Base-by-base conservation (phyloP, 495 filamentous ascomycete species). In the Xylaria bambusicola region DNA sequence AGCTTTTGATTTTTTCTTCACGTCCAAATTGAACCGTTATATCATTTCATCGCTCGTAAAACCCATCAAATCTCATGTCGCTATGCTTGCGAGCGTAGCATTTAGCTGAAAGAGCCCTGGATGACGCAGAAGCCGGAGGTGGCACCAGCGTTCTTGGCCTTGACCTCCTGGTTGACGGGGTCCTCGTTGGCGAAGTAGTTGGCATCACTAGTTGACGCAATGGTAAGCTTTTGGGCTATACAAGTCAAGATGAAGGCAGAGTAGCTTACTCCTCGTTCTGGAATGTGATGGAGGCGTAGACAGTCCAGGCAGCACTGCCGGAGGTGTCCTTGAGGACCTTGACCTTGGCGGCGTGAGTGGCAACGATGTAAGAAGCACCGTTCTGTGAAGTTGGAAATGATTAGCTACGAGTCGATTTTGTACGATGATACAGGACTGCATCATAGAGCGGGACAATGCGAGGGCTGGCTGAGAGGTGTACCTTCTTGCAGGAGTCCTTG, bases 301-400 rank as follows among this genome's bases (percentile, higher is more conserved):
- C 53, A 27, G 53, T 56, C 40, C 40, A 45, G 18, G 27, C 18
- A 47, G 41, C 20, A 23, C 53, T 29, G 18, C 20, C 13, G 17
- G 53, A 33, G 15, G 53, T 56, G 41, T 56, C 53, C 53, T 56
- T 46, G 18, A 56, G 40, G 13, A 56, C 53, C 53, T 56, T 56
- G 6, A 56, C 29, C 53, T 56, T 56, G 0, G 53, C 27, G 20
- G 40, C 53, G 27, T 56, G 53, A 4, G 41, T 36, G 20, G 53
- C 53, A 20, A 56, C 41, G 18, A 56, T 45, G 53, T 56, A 56
- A n/a, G 40, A 1, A 4, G 53, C 41, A 7, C 53, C 53, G 41
- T 56, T 33, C 52, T 54, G 12, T 44, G 26, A 44, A 42, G 33
- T 15, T 8, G 36, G 24, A 20, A 52, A 7, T 31, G 1, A 42